A percentile compares a stretch with the other conserved stretches of the same genome.
These are phyloP conservation scores for Didymella lethalis DNA, from an alignment of 2,329 filamentous ascomycete genomes.

Conservation along the genomic window DNA sequence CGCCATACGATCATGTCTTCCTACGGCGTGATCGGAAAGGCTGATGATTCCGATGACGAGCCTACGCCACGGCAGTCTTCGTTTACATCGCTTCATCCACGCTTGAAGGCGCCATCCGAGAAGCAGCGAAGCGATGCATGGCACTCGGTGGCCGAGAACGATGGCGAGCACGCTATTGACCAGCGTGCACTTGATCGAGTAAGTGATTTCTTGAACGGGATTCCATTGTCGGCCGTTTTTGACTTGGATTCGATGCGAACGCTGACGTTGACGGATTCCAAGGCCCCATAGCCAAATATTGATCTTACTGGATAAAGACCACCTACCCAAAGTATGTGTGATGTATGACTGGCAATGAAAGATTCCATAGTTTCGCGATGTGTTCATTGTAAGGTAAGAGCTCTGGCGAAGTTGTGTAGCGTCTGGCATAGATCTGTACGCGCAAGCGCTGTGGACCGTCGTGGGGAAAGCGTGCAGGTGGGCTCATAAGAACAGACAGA, in stretches of 20 bases:
- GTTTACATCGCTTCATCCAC: neutral
- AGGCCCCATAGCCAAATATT: neutral
- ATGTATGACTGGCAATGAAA: neutral
- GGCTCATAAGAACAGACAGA: no score
- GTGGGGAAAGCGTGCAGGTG: no score
- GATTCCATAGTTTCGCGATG: neutral
- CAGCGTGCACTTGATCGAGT: neutral
- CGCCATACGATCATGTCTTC: neutral
- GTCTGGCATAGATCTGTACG: neutral
- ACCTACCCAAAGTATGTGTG: neutral
- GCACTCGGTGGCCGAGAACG: neutral
- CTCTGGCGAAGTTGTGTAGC: neutral
- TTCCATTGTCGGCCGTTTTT: neutral
- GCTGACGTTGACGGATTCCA: neutral
- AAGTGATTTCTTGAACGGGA: neutral
- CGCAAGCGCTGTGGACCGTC: no score
- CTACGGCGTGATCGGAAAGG: neutral
- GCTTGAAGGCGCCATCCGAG: neutral
- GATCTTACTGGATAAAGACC: neutral
- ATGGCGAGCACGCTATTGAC: neutral
- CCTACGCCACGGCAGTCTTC: neutral
- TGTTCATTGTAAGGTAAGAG: neutral
- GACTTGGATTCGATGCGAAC: neutral
- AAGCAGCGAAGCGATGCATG: neutral
- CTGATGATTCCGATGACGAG: neutral